phyloP scores from a whole-genome alignment of 345 rosid species.

The Iberis pinnata region DNA sequence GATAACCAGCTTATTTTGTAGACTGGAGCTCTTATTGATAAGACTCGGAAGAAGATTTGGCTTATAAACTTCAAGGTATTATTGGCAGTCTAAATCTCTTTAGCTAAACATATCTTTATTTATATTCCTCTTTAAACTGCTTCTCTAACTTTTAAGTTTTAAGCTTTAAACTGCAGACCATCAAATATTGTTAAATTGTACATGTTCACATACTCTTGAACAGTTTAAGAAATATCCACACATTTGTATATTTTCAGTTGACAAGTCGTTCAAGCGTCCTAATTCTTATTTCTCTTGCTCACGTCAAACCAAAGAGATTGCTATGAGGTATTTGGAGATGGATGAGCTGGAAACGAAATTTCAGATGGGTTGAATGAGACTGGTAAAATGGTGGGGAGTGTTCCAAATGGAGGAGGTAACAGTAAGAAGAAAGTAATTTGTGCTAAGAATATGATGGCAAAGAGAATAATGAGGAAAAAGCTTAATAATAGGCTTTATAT shows the following conservation, averaged over 20 bases:
- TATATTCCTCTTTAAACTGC: background rate
- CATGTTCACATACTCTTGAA: too few relatives aligned
- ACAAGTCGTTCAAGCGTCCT: too few relatives aligned
- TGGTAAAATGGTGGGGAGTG: slow-evolving; percentile 41
- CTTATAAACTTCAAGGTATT: slow-evolving; percentile 92
- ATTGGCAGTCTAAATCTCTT: background rate
- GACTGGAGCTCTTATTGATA: slow-evolving; percentile 58
- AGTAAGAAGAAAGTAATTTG: slow-evolving; percentile 88
- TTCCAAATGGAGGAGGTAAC: slow-evolving; percentile 42
- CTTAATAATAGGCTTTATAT: slow-evolving; percentile 95
- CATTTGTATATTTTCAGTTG: too few relatives aligned
- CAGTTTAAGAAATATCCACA: too few relatives aligned
- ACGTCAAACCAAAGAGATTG: too few relatives aligned
- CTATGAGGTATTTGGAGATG: too few relatives aligned
- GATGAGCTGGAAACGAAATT: slow-evolving; percentile 49
- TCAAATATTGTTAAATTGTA: too few relatives aligned
- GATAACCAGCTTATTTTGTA: slow-evolving; percentile 25
- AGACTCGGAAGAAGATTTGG: slow-evolving; percentile 90
- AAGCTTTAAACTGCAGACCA: too few relatives aligned
- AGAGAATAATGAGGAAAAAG: slow-evolving; percentile 91
- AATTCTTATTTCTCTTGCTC: too few relatives aligned
- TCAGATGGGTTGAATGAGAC: slow-evolving; percentile 44
- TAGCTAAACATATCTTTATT: background rate
- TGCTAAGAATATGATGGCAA: slow-evolving; percentile 95
- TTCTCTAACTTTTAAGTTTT: too few relatives aligned